Evolutionary conservation across 1,284 basidiomycete species (phyloP), one percentile per base, ranked within the genome.

Genomic region (Ceratobasidium sp.): DNA sequence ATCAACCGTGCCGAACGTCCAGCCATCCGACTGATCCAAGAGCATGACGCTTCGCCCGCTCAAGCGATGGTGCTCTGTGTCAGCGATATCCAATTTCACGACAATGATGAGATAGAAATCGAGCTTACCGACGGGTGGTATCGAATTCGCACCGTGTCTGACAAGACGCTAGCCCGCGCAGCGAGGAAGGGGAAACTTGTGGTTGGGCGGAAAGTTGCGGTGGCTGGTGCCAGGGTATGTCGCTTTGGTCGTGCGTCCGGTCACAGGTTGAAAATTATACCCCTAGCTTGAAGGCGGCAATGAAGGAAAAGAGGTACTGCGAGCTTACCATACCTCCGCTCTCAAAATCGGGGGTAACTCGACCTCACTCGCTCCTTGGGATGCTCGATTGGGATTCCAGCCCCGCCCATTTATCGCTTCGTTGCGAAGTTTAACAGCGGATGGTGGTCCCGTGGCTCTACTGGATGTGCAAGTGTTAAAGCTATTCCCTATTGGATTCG

Each of bases 51-150:
- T 0, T 88, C 92, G 0, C 86, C 93, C 0, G 85, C 89, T 0
- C 87, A 86, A 51, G 92, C 95, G 0, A 93, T 98, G 90, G 88
- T 97, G 0, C 88, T 99, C 0, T 94, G 94, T 80, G 88, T 99
- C 1, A 93, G 94, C 0, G 87, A 89, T 43, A 52, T 77, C 9
- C 68, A 68, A 8, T 9, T 74, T n/a, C 44, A 82, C 84, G 13
- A 80, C 80, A 44, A 82, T 81, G 86, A 88, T 0, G 85, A 88
- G 22, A 86, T 85, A 1, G 75, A 82, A 19, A 80, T 83, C 6
- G 96, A 98, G 83, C 86, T 99, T 15, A 96, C 95, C 0, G 98
- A 99, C 82, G 97, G 97, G 9, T 99, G 97, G 98, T 99, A 99
- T 81, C 86, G 90, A 44, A 87, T 99, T 15, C 89, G 91, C 13